A percentile compares a stretch with the other conserved stretches of the same genome.
Conservation (phyloP, 192 early-diverging fungal species). For the Podila epicladia region DNA sequence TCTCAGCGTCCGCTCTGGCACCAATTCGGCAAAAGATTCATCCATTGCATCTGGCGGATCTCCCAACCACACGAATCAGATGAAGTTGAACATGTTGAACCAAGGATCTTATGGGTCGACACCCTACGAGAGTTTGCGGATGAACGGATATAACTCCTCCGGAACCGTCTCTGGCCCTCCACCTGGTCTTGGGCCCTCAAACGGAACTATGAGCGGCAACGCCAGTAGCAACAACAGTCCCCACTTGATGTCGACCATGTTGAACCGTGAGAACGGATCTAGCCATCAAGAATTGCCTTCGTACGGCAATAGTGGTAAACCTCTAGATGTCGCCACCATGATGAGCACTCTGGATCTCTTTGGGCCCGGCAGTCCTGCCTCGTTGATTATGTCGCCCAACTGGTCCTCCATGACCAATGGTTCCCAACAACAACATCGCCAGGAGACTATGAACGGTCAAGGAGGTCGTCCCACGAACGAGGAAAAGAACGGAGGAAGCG, state of each 20-base stretch:
- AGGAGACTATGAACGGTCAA: not conserved
- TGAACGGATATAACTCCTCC: slow-evolving; percentile 16
- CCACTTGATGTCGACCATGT: slow-evolving; percentile 20
- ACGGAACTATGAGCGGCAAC: not conserved
- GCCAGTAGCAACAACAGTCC: slow-evolving; percentile 20
- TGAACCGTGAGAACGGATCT: slow-evolving; percentile 15
- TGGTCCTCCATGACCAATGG: slow-evolving; percentile 22
- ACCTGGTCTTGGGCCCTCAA: slow-evolving; percentile 25
- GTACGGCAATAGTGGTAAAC: slow-evolving; percentile 9
- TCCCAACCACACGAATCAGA: not conserved
- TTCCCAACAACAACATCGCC: not conserved
- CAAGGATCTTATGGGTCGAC: not conserved
- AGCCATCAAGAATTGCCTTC: not conserved
- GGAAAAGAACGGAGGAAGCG: not conserved
- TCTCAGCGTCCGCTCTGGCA: slow-evolving; percentile 20
- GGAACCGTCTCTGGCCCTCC: slow-evolving; percentile 28
- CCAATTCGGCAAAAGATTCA: slow-evolving; percentile 8
- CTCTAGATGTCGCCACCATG: slow-evolving; percentile 42
- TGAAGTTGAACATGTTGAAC: slow-evolving; percentile 12
- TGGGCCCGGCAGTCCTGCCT: slow-evolving; percentile 17
- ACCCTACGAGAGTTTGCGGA: not conserved
- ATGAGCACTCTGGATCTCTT: slow-evolving; percentile 44
- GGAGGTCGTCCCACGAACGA: not conserved
- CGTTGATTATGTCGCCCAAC: slow-evolving; percentile 25
- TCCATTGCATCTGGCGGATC: not conserved